Evolutionary conservation across 192 early-diverging fungal species (phyloP).

Genomic region (Coemansia sp.): DNA sequence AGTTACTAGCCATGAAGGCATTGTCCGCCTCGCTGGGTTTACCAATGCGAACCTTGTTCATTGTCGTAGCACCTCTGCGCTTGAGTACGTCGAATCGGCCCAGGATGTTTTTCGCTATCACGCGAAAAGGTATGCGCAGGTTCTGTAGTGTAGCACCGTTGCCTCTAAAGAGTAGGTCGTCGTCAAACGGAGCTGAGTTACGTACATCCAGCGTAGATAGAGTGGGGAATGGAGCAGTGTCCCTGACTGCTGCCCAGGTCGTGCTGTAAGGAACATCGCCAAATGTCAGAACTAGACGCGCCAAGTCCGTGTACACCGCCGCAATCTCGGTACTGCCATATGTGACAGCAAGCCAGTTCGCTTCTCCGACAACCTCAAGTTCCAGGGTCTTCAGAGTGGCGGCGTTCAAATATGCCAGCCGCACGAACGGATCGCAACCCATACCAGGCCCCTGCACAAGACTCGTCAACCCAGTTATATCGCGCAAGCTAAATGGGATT

Average conservation of each 20-base stretch:
- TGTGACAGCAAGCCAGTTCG: not conserved
- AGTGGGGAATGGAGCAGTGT: not conserved
- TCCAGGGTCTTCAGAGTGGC: not conserved
- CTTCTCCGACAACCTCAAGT: not conserved
- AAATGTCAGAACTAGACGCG: not conserved
- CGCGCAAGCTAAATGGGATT: too few species aligned
- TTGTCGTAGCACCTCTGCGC: not conserved
- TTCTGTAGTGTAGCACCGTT: not conserved
- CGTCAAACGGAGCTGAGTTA: not conserved
- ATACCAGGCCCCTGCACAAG: too few species aligned
- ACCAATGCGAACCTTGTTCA: not conserved
- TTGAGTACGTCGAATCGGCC: not conserved
- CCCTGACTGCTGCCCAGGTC: not conserved
- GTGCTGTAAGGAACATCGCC: not conserved
- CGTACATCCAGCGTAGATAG: not conserved
- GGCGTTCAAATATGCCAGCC: not conserved
- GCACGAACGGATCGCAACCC: not conserved
- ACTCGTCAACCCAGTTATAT: too few species aligned
- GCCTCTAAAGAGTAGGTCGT: not conserved
- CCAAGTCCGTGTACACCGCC: not conserved
- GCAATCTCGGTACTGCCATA: not conserved
- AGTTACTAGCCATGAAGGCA: not conserved
- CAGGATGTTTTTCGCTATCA: not conserved
- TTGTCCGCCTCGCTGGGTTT: not conserved
- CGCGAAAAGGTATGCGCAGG: not conserved